Evolutionary conservation across 2,329 filamentous ascomycete species (phyloP).

Genomic region (Talaromyces sp.): DNA sequence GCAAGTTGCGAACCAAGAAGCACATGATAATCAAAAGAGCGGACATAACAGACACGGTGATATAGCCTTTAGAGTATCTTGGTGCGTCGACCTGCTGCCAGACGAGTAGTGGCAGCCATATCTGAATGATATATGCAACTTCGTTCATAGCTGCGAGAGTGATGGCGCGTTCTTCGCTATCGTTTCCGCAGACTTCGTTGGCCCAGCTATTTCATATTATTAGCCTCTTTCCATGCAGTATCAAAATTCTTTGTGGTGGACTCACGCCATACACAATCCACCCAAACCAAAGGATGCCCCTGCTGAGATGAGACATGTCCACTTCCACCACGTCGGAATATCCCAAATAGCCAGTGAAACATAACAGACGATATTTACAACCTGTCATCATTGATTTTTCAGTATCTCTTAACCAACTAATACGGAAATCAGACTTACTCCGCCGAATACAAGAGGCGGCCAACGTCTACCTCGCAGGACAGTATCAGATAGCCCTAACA

Average conservation of each 20-base stretch:
- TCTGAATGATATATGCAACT: constrained; percentile 64
- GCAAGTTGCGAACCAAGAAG: constrained; percentile 39
- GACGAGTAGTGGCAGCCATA: constrained; percentile 62
- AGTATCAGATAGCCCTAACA: constrained; percentile 54
- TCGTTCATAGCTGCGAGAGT: constrained; percentile 65
- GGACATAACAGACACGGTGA: constrained; percentile 50
- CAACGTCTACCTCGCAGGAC: constrained; percentile 56
- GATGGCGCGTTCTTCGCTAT: constrained; percentile 62
- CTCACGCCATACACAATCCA: constrained; percentile 48
- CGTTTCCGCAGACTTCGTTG: constrained; percentile 50
- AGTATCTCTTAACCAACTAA: neutral
- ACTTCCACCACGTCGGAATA: constrained; percentile 54
- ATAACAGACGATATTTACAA: constrained; percentile 42
- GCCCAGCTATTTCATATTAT: constrained; percentile 38
- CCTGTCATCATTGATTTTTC: constrained; percentile 14
- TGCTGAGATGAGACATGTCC: constrained; percentile 56
- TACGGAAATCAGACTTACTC: constrained; percentile 32
- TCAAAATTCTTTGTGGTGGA: constrained; percentile 8
- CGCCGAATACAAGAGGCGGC: constrained; percentile 59
- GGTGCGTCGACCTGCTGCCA: constrained; percentile 63
- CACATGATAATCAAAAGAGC: constrained; percentile 48
- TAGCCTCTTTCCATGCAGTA: neutral
- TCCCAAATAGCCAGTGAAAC: constrained; percentile 46
- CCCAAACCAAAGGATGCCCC: constrained; percentile 45
- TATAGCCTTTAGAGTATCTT: constrained; percentile 55